Base-by-base conservation (phyloP, 2,329 filamentous ascomycete species). In the Helotiales sp. region DNA sequence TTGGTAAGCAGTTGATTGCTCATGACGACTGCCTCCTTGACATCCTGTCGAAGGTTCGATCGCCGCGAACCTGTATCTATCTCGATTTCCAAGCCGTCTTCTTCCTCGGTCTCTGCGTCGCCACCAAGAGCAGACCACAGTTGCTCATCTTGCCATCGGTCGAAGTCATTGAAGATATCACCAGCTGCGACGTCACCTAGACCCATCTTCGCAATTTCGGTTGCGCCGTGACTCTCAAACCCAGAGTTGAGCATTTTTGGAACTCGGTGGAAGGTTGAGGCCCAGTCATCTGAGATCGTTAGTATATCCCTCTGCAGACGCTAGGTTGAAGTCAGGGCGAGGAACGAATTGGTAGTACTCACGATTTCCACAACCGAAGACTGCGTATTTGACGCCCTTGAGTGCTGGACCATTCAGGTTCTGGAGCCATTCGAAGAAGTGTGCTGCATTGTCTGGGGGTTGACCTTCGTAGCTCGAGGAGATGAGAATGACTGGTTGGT, bases 381-480 rank as follows among this genome's bases (percentile, higher is more conserved):
- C 86, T 0, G 89, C 85, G 74, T 89, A 93, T 1, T 84, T 80
- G 0, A 89, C 84, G 11, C 82, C 84, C 11, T 86, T 80, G 20
- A 91, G 75, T 61, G 83, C 79, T 52, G 43, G 30, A 20, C 54
- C 58, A 6, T 67, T 37, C 1, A 63, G 32, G 5, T 66, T 66
- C 69, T 87, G 82, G 8, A 92, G 77, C 91, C 91, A 93, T 22
- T 83, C 80, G 20, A 89, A 84, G 72, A 93, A 93, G 61, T 86
- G 83, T 0, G 81, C 83, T 0, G 91, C 91, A 67, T 94, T 93
- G 66, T 92, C 89, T 0, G 90, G 87, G 0, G 91, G 89, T 63
- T 91, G 83, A 0, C 91, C 91, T 73, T 94, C 91, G 71, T 93
- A 94, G 0, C 87, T 89, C 0, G 91, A 85, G 0, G 88, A 89